Evolutionary conservation across 2,329 filamentous ascomycete genomes (phyloP), one percentile per base, ranked within the genome.

Genomic region (Aspergillus tubingensis): DNA sequence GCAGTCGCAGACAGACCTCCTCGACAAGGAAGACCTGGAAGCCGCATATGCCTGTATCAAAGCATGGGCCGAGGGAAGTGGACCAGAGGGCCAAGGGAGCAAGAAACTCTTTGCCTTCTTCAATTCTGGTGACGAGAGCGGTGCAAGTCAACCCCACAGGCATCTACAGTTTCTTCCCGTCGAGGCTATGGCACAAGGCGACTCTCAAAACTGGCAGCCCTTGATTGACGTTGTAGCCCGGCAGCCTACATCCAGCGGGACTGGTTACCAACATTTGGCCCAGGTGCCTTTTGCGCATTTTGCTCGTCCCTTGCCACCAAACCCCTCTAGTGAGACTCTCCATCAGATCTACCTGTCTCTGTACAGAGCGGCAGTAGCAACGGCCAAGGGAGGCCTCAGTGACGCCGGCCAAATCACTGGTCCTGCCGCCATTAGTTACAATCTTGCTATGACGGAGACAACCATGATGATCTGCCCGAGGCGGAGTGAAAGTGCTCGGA

Each of bases 401-500:
- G 39, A 72, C 43, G 11, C 67, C 15, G 61, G 39, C 11, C 59
- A 25, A 3, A 67, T 62, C 1, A 68, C 72, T 49, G 80, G 78
- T 1, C 73, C 76, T 2, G 72, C 80, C 0, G 76, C 77, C 0
- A 81, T 86, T 49, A 85, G 83, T 70, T 86, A 87, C 69, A 87
- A 86, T 61, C 75, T 86, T 2, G 83, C 81, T 8, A 82, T 86
- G 79, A 86, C 84, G 0, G 78, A 77, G 3, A 70, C 75, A 1
- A 77, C 74, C 7, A 85, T 87, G 82, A 79, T 82, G 56, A 80
- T 87, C 19, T 78, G 81, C 38, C 84, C 83, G 3, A 74, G 85
- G 57, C 73, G 74, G 41, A 75, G 71, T 19, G 83, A 84, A 65
- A 77, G 76, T 8, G 76, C 76, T 0, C 71, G 69, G 38, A 72